Conservation (phyloP, 2,329 filamentous ascomycete species). For the Ophiostoma quercus region DNA sequence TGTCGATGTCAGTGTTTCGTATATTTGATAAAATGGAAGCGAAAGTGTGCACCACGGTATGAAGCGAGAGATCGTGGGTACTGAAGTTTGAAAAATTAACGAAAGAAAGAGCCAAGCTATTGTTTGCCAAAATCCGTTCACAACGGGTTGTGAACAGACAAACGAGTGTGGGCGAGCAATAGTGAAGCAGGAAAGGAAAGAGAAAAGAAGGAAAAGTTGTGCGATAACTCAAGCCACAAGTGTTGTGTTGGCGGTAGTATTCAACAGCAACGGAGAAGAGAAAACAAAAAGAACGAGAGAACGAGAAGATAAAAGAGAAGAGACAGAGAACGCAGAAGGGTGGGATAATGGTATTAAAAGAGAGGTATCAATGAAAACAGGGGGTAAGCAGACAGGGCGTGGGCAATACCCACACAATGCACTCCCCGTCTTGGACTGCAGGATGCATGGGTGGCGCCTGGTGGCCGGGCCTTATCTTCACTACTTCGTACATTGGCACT, state of each 20-base stretch:
- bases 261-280: background rate
- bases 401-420: conserved; percentile 9
- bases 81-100: background rate
- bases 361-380: background rate
- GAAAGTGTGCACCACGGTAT: background rate
- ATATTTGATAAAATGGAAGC: background rate
- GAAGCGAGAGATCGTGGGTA: background rate
- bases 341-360: conserved; percentile 8
- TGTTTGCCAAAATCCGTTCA: background rate
- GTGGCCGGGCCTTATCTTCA: conserved; percentile 9
- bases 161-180: conserved; percentile 9
- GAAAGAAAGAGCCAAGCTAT: background rate
- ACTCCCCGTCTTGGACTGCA: background rate
- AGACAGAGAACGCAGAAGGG: no score
- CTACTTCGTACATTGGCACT: background rate
- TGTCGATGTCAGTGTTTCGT: background rate
- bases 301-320: background rate
- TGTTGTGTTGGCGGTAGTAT: background rate
- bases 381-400: conserved; percentile 10
- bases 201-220: background rate
- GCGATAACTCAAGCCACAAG: background rate
- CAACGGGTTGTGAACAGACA: background rate
- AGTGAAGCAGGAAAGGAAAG: background rate
- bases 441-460: conserved; percentile 1
- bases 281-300: background rate